phyloP scores from a whole-genome alignment of 1,284 basidiomycete genomes.

The Polyporus tsugae region DNA sequence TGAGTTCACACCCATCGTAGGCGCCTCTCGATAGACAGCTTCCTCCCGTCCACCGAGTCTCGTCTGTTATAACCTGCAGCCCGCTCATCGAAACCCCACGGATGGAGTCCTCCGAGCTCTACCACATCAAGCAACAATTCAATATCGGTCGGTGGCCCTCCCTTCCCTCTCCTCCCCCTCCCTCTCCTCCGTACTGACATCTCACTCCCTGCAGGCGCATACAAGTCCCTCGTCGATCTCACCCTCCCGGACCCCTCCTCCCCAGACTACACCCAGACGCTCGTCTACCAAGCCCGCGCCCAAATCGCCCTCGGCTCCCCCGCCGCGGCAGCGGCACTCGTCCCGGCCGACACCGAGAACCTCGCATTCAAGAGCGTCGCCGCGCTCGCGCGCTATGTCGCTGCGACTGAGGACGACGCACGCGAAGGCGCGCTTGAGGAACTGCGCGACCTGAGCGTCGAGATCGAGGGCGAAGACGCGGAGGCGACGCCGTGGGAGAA shows the following conservation, averaged over 20 bases:
- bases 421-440: conserved; percentile 76
- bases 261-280: conserved; percentile 66
- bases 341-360: conserved; percentile 68
- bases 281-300: conserved; percentile 87
- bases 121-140: conserved; percentile 88
- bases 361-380: conserved; percentile 76
- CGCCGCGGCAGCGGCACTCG: conserved; percentile 58
- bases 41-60: neutral
- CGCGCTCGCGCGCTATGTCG: conserved; percentile 75
- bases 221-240: conserved; percentile 62
- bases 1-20: neutral
- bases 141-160: conserved; percentile 66
- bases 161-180: neutral
- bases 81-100: neutral
- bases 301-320: conserved; percentile 81
- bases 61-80: neutral
- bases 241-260: conserved; percentile 68
- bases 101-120: conserved; percentile 87
- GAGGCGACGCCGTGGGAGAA: conserved; percentile 71
- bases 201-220: conserved; percentile 60
- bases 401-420: conserved; percentile 45
- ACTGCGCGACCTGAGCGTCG: conserved; percentile 85
- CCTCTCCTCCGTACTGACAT: conserved; percentile 15
- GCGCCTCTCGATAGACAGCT: neutral
- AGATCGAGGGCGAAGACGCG: conserved; percentile 82